Base-by-base conservation (phyloP, 1,284 basidiomycete species). In the Marasmius sp. region DNA sequence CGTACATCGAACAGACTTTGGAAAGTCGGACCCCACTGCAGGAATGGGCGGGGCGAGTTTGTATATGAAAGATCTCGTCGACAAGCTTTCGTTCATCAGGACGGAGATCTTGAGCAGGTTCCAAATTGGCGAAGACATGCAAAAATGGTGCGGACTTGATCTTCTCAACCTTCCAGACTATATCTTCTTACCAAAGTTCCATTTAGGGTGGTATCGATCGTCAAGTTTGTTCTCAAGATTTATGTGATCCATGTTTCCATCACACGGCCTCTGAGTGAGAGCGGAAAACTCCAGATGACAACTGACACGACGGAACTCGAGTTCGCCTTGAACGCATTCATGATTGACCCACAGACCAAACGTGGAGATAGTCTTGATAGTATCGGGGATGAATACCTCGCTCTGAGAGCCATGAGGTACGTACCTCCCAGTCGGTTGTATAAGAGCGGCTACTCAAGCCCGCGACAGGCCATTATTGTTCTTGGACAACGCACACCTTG, bases 241-340 rank as follows among this genome's bases (percentile, higher is more conserved):
- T 98, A 98, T 75, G 85, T 98, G 9, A 74, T 97, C 55, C 94
- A 98, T 70, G 90, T 92, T 11, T 94, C 93, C 16, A 93, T 98
- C 59, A 90, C 91, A 11, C 87, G 88, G 66, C 94, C 94, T 0
- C 81, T 97, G 4, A 89, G 92, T 12, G 96, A 98, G 77, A 85
- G 85, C 62, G 93, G 94, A 1, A 96, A 96, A 71, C 81, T 98
- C 39, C 93, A 95, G 74, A 81, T 98, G 63, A 94, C 94, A 59
- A 92, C 88, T 58, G 96, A 98, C 73, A 96, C 97, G 94, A 92
- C 96, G 0, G 93, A 95, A 73, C 83, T 98, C 58, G 97, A 98
- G 76, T 97, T 98, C 73, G 88, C 91, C 0, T 74, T 96, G 58
- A 90, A 87, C 67, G 85, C 90, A 1, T 93, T 97, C 71, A 79